Base-by-base conservation (phyloP, 2,329 filamentous ascomycete genomes). In the Exophiala alcalophila region DNA sequence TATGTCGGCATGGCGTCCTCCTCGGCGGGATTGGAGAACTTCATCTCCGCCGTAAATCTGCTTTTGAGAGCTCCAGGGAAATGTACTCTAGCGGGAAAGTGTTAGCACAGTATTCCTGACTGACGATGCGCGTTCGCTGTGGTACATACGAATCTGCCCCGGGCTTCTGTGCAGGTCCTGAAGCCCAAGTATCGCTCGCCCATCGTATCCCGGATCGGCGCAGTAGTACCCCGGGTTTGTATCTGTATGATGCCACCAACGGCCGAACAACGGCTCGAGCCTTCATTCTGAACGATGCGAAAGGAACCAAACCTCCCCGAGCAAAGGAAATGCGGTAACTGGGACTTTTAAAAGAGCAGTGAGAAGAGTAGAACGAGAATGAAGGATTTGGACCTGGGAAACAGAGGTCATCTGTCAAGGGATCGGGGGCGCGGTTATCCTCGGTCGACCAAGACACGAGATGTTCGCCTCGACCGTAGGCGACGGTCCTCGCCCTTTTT, bases 31-130 rank as follows among this genome's bases (percentile, higher is more conserved):
- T 79, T 77, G 41, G 86, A 78, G 65, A 95, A 97, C 27, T 76
- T 72, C 65, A 97, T 82, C 0, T 75, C 73, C 53, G 78, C 83
- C 4, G 87, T 94, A 66, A 98, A 98, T 50, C 87, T 86, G 63
- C 88, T 95, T 64, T 96, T 91, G 37, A 97, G 74, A 1, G 92
- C 92, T n/a, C 92, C 92, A 0, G 92, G 92, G 56, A 98, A 98
- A 41, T 79, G 70, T 8, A 80, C 73, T 44, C 77, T 81, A 20
- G 27, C 39, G 18, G 5, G 7, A 56, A 57, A 40, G 18, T 14
- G 44, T 36, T 32, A 27, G 10, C 8, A 16, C n/a, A 30, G 10
- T n/a, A 25, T 14, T 8, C 15, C 3, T 4, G n/a, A n/a, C n/a
- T 12, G 12, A 31, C 3, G 5, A 12, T 4, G 8, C 18, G 6